Evolutionary conservation across 306 rosid genomes (phyloP).

Genomic region (Trifolium dubium): DNA sequence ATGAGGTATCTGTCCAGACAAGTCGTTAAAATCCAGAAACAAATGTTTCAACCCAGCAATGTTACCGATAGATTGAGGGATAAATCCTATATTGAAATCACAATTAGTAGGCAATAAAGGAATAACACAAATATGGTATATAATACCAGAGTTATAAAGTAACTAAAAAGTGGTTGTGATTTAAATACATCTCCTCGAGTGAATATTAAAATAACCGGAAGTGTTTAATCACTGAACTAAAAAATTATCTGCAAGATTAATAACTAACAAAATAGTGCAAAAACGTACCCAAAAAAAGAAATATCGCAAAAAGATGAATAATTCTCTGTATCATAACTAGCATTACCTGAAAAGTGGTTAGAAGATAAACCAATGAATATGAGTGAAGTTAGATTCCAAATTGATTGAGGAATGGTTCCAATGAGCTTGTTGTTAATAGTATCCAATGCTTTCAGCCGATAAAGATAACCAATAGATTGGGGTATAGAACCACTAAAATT

Average conservation of each 20-base stretch:
- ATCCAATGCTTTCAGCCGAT: neutral
- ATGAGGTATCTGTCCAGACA: neutral
- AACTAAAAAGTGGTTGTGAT: neutral
- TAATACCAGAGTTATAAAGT: too few relatives aligned
- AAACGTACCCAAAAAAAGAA: too few relatives aligned
- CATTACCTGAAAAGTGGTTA: neutral
- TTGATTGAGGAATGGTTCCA: neutral
- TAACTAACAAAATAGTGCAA: too few relatives aligned
- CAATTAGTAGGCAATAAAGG: too few relatives aligned
- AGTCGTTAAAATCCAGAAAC: accelerated
- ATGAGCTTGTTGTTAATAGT: too few relatives aligned
- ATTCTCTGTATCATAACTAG: too few relatives aligned
- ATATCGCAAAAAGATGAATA: too few relatives aligned
- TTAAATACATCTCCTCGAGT: accelerated
- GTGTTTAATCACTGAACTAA: too few relatives aligned
- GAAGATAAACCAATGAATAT: neutral
- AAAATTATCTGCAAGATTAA: too few relatives aligned
- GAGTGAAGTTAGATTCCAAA: neutral
- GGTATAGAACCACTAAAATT: conserved; percentile 33
- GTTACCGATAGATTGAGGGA: neutral
- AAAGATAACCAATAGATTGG: neutral
- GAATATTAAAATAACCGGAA: too few relatives aligned
- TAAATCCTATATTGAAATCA: neutral
- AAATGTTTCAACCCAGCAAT: neutral
- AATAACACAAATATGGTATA: too few relatives aligned